These are phyloP conservation scores for Aspergillus aculeatinus DNA, from an alignment of 2,329 filamentous ascomycete species.

Conservation along the genomic window DNA sequence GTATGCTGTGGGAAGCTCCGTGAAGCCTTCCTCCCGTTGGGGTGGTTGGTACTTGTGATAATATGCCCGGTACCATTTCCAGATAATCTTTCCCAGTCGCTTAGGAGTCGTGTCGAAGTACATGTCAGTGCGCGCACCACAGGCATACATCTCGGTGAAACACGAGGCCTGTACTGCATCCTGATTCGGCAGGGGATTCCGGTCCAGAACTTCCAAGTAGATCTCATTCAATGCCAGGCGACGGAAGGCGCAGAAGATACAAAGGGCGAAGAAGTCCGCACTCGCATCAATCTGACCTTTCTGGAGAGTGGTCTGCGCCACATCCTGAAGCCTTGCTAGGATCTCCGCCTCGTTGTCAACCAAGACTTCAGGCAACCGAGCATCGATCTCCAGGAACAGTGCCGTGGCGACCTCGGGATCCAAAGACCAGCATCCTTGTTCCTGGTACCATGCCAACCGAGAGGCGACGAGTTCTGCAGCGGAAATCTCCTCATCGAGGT, in stretches of 20 bases:
- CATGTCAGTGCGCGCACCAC: conserved; percentile 61
- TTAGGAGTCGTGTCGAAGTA: conserved; percentile 59
- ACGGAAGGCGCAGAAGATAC: conserved; percentile 57
- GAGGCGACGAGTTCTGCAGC: conserved; percentile 35
- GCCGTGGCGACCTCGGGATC: conserved; percentile 28
- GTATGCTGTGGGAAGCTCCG: conserved; percentile 51
- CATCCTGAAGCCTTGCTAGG: conserved; percentile 37
- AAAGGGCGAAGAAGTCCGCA: conserved; percentile 56
- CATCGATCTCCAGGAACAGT: conserved; percentile 40
- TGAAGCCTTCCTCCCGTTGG: conserved; percentile 14
- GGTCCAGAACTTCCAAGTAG: conserved; percentile 61
- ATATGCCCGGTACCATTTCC: conserved; percentile 42
- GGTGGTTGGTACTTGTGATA: conserved; percentile 40
- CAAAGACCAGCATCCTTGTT: conserved; percentile 32
- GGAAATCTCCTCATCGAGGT: conserved; percentile 42
- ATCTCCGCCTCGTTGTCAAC: conserved; percentile 26
- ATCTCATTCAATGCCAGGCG: conserved; percentile 60
- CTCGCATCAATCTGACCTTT: conserved; percentile 42
- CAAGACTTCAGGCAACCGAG: conserved; percentile 25
- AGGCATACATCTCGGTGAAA: conserved; percentile 61
- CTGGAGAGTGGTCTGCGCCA: conserved; percentile 34
- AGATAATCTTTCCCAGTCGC: conserved; percentile 46
- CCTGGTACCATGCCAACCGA: conserved; percentile 43
- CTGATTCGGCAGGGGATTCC: conserved; percentile 60
- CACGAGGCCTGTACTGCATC: conserved; percentile 62